Conservation (phyloP, 2,329 filamentous ascomycete species). For the Fusarium papillatum region DNA sequence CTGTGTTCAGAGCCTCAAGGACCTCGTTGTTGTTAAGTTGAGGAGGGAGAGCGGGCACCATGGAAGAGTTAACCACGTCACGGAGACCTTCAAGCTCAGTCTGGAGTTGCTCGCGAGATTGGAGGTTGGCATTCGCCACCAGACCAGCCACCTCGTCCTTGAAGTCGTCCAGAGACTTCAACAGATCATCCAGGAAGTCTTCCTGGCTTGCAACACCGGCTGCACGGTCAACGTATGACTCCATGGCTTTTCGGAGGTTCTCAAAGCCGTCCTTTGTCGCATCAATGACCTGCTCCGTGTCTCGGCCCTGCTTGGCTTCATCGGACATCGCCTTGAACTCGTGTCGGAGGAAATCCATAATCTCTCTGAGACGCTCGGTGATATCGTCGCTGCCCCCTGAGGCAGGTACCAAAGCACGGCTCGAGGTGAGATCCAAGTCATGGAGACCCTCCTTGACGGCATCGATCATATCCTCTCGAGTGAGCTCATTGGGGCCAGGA, state of each 20-base stretch:
- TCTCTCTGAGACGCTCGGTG: slow-evolving; percentile 71
- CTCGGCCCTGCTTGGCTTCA: slow-evolving; percentile 81
- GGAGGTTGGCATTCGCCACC: slow-evolving; percentile 61
- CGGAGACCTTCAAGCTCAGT: slow-evolving; percentile 87
- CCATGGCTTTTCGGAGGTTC: slow-evolving; percentile 83
- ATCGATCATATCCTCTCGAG: slow-evolving; percentile 73
- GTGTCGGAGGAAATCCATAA: slow-evolving; percentile 70
- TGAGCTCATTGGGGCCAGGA: slow-evolving; percentile 64
- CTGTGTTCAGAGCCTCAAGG: slow-evolving; percentile 77
- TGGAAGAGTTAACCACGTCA: slow-evolving; percentile 79
- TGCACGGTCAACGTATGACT: slow-evolving; percentile 82
- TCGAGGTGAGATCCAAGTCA: slow-evolving; percentile 60
- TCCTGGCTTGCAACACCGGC: slow-evolving; percentile 79
- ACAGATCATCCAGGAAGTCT: slow-evolving; percentile 80
- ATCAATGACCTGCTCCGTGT: slow-evolving; percentile 90
- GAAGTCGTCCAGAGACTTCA: slow-evolving; percentile 75
- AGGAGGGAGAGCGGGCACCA: slow-evolving; percentile 68
- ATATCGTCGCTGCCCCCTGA: slow-evolving; percentile 63
- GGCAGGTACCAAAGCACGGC: slow-evolving; percentile 56
- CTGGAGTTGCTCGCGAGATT: slow-evolving; percentile 76
- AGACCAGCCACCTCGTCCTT: slow-evolving; percentile 76
- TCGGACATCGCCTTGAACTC: slow-evolving; percentile 73
- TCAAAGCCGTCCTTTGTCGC: slow-evolving; percentile 91
- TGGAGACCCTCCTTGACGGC: slow-evolving; percentile 73
- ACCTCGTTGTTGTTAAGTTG: slow-evolving; percentile 71